Percentiles rank a stretch among this genome's conserved stretches.
Evolutionary conservation across 2,329 filamentous ascomycete genomes (phyloP).

Genomic region (Penicillium brevicompactum): DNA sequence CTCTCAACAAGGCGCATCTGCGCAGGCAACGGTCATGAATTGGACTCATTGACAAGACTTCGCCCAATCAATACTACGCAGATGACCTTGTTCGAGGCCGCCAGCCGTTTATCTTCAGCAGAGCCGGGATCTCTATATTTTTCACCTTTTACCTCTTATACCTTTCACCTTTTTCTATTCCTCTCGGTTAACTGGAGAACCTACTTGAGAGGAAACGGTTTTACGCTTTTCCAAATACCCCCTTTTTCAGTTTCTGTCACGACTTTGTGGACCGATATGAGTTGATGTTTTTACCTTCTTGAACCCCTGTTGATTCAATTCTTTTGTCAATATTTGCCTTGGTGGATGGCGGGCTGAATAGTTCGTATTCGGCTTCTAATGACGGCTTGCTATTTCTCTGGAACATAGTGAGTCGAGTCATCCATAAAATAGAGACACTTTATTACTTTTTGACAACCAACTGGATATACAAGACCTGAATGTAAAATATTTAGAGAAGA

Average conservation of each 20-base stretch:
- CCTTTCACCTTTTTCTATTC: constrained; percentile 16
- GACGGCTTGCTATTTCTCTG: neutral
- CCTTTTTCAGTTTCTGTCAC: constrained; percentile 24
- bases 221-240: constrained; percentile 35
- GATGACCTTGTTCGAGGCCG: constrained; percentile 6
- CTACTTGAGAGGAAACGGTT: constrained; percentile 24
- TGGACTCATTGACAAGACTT: neutral
- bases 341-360: constrained; percentile 7
- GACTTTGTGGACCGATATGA: constrained; percentile 34
- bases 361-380: neutral
- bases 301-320: constrained; percentile 21
- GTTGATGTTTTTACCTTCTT: constrained; percentile 32
- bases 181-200: constrained; percentile 27
- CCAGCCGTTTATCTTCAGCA: constrained; percentile 25
- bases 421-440: constrained; percentile 15
- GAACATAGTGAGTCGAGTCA: neutral
- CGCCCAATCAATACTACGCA: constrained; percentile 1
- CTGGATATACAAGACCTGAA: neutral
- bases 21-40: constrained; percentile 2
- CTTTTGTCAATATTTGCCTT: constrained; percentile 25
- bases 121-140: constrained; percentile 20
- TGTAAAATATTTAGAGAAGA: constrained; percentile 10
- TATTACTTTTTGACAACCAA: neutral
- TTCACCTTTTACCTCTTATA: constrained; percentile 20
- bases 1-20: neutral